Conservation (phyloP, 805 yeast genomes). For the Maudiozyma turicensis region DNA sequence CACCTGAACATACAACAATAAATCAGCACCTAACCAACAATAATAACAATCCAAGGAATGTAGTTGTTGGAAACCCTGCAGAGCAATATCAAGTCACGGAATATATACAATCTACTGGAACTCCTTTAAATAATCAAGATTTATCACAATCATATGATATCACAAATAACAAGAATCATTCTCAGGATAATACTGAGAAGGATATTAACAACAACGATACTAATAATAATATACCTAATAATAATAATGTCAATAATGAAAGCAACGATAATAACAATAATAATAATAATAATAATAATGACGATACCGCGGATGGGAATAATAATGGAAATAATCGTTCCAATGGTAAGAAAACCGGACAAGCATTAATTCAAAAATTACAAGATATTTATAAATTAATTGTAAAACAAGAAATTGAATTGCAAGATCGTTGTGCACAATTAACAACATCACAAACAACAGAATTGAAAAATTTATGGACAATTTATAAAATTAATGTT, state of each 20-base stretch:
- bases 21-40: neutral
- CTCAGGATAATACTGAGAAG: neutral
- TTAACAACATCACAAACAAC: conserved; percentile 44
- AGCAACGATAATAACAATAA: conserved; percentile 4
- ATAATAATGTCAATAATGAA: neutral
- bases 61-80: neutral
- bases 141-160: neutral
- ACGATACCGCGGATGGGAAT: conserved; percentile 4
- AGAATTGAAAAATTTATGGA: conserved; percentile 60
- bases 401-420: conserved; percentile 55
- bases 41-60: too few relatives aligned
- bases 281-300: conserved; percentile 2
- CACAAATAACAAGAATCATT: neutral
- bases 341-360: conserved; percentile 28
- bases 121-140: neutral
- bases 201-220: conserved; percentile 1
- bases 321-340: conserved; percentile 8
- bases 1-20: neutral
- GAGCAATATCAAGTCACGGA: neutral
- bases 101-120: neutral
- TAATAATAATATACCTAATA: neutral
- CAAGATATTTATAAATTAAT: conserved; percentile 69
- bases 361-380: conserved; percentile 52
- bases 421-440: conserved; percentile 61
- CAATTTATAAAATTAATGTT: conserved; percentile 57